Evolutionary conservation across 73 alveolate genomes (phyloP).

Genomic region (Symbiodinium pilosum): DNA sequence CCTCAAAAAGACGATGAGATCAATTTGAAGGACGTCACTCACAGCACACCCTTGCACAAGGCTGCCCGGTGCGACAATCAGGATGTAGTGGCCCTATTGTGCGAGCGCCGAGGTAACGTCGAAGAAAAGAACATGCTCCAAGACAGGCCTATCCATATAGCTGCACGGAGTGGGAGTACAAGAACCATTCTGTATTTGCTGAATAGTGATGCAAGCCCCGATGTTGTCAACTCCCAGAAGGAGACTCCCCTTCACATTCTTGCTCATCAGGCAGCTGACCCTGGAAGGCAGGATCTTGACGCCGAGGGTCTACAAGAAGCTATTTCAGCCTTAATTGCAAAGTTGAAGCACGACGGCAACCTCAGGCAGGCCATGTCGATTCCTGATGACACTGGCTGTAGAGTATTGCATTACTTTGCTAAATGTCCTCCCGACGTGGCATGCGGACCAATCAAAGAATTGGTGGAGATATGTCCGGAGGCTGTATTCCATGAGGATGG

Average conservation of each 20-base stretch:
- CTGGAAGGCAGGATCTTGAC: not conserved
- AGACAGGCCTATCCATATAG: not conserved
- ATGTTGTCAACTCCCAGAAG: not conserved
- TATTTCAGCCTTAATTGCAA: not conserved
- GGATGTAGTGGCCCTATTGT: not conserved
- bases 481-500: not conserved
- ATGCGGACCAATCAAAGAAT: not conserved
- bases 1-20: not conserved
- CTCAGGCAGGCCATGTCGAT: not conserved
- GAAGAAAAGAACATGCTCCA: not conserved
- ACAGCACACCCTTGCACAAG: not conserved
- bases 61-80: not conserved
- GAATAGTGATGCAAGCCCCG: not conserved
- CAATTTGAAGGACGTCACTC: not conserved
- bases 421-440: not conserved
- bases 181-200: not conserved
- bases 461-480: not conserved
- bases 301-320: not conserved
- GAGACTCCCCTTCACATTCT: not conserved
- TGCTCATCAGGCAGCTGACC: not conserved
- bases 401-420: not conserved
- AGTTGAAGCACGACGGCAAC: not conserved
- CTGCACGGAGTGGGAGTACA: not conserved
- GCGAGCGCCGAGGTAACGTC: not conserved
- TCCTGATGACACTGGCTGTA: not conserved